Conservation (phyloP, 1,284 basidiomycete species). For the Dichomitus squalens region DNA sequence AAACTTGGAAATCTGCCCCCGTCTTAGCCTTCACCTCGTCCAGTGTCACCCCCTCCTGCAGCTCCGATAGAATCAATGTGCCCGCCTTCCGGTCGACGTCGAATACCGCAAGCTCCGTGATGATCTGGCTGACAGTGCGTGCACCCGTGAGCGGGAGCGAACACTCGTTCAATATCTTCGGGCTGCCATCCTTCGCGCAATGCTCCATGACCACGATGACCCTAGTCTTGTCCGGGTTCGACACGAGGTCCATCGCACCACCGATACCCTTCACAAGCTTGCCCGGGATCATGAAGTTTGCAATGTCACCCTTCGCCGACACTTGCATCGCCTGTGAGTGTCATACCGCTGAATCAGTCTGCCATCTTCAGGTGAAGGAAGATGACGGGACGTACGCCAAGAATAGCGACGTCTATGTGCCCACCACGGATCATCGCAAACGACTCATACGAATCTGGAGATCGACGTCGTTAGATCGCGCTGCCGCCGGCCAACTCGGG, state of each 20-base stretch:
- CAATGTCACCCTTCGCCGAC: slow-evolving; percentile 89
- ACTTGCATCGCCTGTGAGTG: slow-evolving; percentile 86
- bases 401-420: slow-evolving; percentile 92
- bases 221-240: slow-evolving; percentile 91
- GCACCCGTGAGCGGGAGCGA: slow-evolving; percentile 88
- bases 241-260: slow-evolving; percentile 96
- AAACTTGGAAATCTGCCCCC: slow-evolving; percentile 75
- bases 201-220: slow-evolving; percentile 92
- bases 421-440: slow-evolving; percentile 98
- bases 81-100: slow-evolving; percentile 81
- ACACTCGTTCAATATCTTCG: slow-evolving; percentile 88
- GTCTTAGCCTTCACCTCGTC: slow-evolving; percentile 91
- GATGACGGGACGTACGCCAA: slow-evolving; percentile 48
- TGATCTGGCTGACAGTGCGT: slow-evolving; percentile 85
- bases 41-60: slow-evolving; percentile 82
- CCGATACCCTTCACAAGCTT: slow-evolving; percentile 95
- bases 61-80: slow-evolving; percentile 77
- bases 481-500: slow-evolving; percentile 6
- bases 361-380: not conserved
- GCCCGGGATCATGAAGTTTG: slow-evolving; percentile 98
- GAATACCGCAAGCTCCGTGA: slow-evolving; percentile 95
- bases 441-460: slow-evolving; percentile 81
- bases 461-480: not conserved
- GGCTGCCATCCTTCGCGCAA: slow-evolving; percentile 86
- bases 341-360: slow-evolving; percentile 10